Percentiles rank a stretch among this genome's conserved stretches.
These are phyloP conservation scores for Dillenia turbinata DNA, from an alignment of 164 flowering plant genomes.

Conservation along the genomic window DNA sequence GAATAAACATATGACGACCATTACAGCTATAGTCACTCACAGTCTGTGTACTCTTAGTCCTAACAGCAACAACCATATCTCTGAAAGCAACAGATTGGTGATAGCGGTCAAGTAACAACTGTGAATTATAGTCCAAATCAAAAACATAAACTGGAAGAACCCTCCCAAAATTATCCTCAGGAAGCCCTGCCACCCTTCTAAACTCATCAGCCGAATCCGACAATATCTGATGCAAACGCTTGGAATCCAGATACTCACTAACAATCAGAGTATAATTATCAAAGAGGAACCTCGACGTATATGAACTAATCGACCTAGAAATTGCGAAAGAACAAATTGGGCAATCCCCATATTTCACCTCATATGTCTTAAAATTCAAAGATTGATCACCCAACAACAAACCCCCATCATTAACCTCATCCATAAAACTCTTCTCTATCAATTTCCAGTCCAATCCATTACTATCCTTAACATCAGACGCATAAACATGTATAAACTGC, in stretches of 20 bases:
- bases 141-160: constrained; percentile 90
- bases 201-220: constrained; percentile 71
- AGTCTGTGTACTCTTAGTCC: constrained; percentile 82
- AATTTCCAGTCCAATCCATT: constrained; percentile 72
- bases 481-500: constrained; percentile 72
- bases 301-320: constrained; percentile 61
- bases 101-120: constrained; percentile 80
- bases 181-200: constrained; percentile 44
- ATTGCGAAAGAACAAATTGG: constrained; percentile 78
- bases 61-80: constrained; percentile 94
- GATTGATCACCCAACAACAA: constrained; percentile 66
- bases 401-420: constrained; percentile 63
- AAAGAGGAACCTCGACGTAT: constrained; percentile 92
- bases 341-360: constrained; percentile 50
- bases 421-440: constrained; percentile 66
- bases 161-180: constrained; percentile 68
- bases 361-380: constrained; percentile 61
- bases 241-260: constrained; percentile 95
- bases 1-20: constrained; percentile 85
- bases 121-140: constrained; percentile 65
- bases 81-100: constrained; percentile 90
- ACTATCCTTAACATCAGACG: constrained; percentile 34
- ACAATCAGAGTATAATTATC: constrained; percentile 91
- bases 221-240: constrained; percentile 78
- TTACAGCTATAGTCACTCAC: constrained; percentile 96